Conservation (phyloP, 352 stramenopile genomes). For the Globisporangium paroecandrum region DNA sequence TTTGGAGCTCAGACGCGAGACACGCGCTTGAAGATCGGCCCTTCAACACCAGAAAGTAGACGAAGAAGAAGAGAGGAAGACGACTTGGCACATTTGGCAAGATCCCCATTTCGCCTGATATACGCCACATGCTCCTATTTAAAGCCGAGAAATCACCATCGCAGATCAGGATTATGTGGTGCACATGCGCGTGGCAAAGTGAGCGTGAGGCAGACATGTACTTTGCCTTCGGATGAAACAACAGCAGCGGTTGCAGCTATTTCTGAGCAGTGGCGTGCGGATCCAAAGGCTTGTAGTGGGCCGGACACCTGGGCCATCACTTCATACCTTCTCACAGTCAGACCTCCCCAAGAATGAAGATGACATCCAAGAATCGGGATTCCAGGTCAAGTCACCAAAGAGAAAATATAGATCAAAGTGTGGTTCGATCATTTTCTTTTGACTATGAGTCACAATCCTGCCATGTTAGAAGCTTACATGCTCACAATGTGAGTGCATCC, state of each 20-base stretch:
- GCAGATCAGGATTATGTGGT: constrained; percentile 1
- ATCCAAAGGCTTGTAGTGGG: background rate
- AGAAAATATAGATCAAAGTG: too few species aligned
- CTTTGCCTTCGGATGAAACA: background rate
- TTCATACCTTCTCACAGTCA: background rate
- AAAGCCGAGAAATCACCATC: background rate
- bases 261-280: background rate
- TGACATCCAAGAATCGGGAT: background rate
- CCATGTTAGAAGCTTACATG: too few species aligned
- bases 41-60: constrained; percentile 5
- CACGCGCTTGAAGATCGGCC: background rate
- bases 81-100: background rate
- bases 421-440: too few species aligned
- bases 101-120: background rate
- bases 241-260: background rate
- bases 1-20: background rate
- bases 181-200: background rate
- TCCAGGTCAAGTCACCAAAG: background rate
- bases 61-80: background rate
- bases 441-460: too few species aligned
- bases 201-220: background rate
- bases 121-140: constrained; percentile 5
- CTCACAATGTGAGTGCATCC: too few species aligned
- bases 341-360: too few species aligned
- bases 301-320: background rate